A percentile compares a stretch with the other conserved stretches of the same genome.
These are phyloP conservation scores for Lachnellula willkommii DNA, from an alignment of 2,329 filamentous ascomycete genomes.

Conservation along the genomic window DNA sequence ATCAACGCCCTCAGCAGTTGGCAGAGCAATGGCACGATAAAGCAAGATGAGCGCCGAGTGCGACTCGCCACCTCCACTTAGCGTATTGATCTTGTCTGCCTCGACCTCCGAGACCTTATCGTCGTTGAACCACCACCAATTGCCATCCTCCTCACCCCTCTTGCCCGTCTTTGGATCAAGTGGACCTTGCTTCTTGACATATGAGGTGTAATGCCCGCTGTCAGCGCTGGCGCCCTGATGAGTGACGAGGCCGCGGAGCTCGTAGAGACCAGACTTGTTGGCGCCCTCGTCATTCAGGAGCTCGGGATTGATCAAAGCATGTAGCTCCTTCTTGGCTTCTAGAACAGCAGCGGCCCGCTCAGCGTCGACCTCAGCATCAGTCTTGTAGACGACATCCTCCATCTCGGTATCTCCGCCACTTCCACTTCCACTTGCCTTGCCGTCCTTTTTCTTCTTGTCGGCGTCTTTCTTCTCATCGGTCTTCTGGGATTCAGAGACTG, in stretches of 20 bases:
- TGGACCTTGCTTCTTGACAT: slow-evolving; percentile 82
- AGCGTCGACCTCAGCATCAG: slow-evolving; percentile 85
- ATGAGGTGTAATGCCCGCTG: slow-evolving; percentile 96
- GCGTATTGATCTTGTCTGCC: slow-evolving; percentile 80
- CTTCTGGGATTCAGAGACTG: slow-evolving; percentile 37
- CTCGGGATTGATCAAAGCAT: slow-evolving; percentile 68
- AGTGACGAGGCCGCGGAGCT: slow-evolving; percentile 88
- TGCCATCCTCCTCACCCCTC: slow-evolving; percentile 76
- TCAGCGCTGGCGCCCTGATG: slow-evolving; percentile 96
- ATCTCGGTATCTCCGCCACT: slow-evolving; percentile 68
- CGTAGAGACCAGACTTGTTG: slow-evolving; percentile 92
- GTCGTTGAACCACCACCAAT: slow-evolving; percentile 99
- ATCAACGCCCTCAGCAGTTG: slow-evolving; percentile 45
- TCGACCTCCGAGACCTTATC: slow-evolving; percentile 93
- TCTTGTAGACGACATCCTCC: slow-evolving; percentile 64
- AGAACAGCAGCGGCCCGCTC: slow-evolving; percentile 73
- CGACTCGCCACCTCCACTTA: slow-evolving; percentile 83
- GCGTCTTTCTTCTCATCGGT: slow-evolving; percentile 45
- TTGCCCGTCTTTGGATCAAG: slow-evolving; percentile 73
- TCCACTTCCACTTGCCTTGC: slow-evolving; percentile 52
- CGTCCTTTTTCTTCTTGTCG: slow-evolving; percentile 38
- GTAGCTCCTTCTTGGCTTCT: slow-evolving; percentile 81
- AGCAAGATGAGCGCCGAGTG: slow-evolving; percentile 78
- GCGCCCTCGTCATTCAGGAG: slow-evolving; percentile 72
- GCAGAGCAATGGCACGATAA: slow-evolving; percentile 69